Evolutionary conservation across 2,329 filamentous ascomycete genomes (phyloP), one percentile per base, ranked within the genome.

Genomic region (Sporothrix luriei): DNA sequence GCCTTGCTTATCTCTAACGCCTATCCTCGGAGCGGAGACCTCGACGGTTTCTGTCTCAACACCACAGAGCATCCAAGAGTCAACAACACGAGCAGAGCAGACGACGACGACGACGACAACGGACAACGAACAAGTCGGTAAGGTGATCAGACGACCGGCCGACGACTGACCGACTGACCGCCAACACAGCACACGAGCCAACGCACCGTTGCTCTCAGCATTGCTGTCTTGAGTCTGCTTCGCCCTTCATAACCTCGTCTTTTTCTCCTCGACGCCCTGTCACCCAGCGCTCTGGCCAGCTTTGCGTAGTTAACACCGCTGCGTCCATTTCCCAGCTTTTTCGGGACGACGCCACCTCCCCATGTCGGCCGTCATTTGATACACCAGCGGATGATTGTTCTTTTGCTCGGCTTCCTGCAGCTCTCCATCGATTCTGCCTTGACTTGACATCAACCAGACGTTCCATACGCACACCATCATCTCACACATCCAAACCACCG

Each of bases 11-110:
- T 62, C 29, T 57, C 57, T 26, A 62, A 46, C 57, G 33, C 57
- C 57, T 62, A 62, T 62, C 38, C 57, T 62, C 57, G 38, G 57
- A 57, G 57, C 57, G 57, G 57, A 62, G 38, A 62, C 7, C 21
- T 14, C 40, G n/a, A 57, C 57, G 33, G n/a, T 19, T 11, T 24
- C 57, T 26, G 11, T 43, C 40, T n/a, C 57, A 46, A 24, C 57
- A 46, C 40, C 33, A 61, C 5, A n/a, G 13, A 11, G 11, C n/a
- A 9, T 24, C 38, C 57, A 62, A 26, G 11, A 62, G 21, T 11
- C 13, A 43, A 62, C n/a, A 9, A 24, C 57, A 9, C n/a, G 6
- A 19, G 26, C 33, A 26, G 13, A 16, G 21, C 57, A 10, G n/a
- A 62, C 54, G 29, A 40, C 16, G 9, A 1, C 57, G n/a, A 62